A percentile compares a stretch with the other conserved stretches of the same genome.
These are phyloP conservation scores for Tylopilus sp. DNA, from an alignment of 1,284 basidiomycete genomes.

Conservation along the genomic window DNA sequence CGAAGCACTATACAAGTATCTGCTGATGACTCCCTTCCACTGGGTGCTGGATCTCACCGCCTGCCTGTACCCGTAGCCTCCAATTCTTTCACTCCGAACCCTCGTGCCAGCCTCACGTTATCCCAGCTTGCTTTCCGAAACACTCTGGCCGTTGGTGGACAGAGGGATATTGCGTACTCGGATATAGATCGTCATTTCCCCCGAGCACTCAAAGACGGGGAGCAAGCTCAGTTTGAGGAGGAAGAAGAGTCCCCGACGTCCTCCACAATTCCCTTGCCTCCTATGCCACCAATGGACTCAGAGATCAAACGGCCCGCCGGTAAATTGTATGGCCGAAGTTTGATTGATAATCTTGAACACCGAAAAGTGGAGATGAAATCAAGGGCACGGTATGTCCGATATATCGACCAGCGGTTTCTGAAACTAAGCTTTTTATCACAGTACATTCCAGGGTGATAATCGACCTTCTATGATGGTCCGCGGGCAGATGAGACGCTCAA, in stretches of 20 bases:
- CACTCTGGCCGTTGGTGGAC: conserved; percentile 72
- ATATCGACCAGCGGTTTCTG: conserved; percentile 14
- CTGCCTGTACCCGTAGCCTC: conserved; percentile 60
- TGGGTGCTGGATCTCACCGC: conserved; percentile 69
- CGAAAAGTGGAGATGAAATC: conserved; percentile 80
- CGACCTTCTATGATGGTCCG: conserved; percentile 89
- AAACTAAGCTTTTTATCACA: conserved; percentile 40
- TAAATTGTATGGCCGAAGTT: conserved; percentile 81
- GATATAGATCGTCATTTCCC: conserved; percentile 70
- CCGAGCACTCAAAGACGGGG: conserved; percentile 76
- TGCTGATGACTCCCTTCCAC: conserved; percentile 74
- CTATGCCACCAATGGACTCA: conserved; percentile 33
- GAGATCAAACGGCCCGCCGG: conserved; percentile 67
- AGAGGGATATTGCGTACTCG: conserved; percentile 68
- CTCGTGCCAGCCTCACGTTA: conserved; percentile 73
- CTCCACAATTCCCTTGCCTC: conserved; percentile 48
- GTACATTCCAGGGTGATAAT: conserved; percentile 79
- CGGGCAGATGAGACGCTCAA: conserved; percentile 60
- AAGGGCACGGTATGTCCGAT: conserved; percentile 71
- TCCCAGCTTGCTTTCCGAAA: conserved; percentile 87
- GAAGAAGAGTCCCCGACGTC: conserved; percentile 52
- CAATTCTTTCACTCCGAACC: conserved; percentile 83
- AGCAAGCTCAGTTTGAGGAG: conserved; percentile 68
- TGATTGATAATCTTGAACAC: conserved; percentile 83
- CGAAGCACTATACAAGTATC: conserved; percentile 72